Evolutionary conservation across 129 eudicot species (phyloP).

Genomic region (Lactuca saligna): DNA sequence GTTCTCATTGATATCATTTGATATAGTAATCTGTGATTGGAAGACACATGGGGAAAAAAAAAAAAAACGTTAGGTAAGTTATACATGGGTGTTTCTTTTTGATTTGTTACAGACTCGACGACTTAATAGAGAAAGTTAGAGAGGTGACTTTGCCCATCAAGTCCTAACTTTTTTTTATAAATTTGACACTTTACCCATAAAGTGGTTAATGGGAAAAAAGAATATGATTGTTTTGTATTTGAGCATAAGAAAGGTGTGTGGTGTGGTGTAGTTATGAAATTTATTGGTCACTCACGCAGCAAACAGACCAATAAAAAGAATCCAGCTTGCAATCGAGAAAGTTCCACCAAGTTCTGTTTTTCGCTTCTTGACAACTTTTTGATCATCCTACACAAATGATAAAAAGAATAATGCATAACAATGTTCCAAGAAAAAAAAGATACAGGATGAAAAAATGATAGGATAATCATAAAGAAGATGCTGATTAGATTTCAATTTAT

Average conservation of each 20-base stretch:
- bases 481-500: constrained; percentile 1
- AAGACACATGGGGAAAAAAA: background rate
- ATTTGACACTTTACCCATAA: background rate
- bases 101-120: background rate
- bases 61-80: background rate
- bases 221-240: background rate
- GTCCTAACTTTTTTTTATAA: background rate
- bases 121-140: background rate
- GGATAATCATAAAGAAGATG: background rate
- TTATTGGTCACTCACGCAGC: constrained; percentile 67
- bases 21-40: constrained; percentile 65
- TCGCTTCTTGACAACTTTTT: constrained; percentile 80
- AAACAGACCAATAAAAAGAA: constrained; percentile 81
- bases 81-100: background rate
- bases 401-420: constrained; percentile 1
- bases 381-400: constrained; percentile 66
- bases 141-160: background rate
- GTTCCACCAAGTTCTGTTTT: constrained; percentile 99
- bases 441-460: background rate
- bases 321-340: constrained; percentile 94
- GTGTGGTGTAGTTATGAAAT: constrained; percentile 8
- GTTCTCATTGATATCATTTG: constrained; percentile 79
- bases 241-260: background rate
- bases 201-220: background rate
- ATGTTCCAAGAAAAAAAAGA: background rate